phyloP scores from a whole-genome alignment of 1,284 basidiomycete species.

The Apiotrichum montevideense region DNA sequence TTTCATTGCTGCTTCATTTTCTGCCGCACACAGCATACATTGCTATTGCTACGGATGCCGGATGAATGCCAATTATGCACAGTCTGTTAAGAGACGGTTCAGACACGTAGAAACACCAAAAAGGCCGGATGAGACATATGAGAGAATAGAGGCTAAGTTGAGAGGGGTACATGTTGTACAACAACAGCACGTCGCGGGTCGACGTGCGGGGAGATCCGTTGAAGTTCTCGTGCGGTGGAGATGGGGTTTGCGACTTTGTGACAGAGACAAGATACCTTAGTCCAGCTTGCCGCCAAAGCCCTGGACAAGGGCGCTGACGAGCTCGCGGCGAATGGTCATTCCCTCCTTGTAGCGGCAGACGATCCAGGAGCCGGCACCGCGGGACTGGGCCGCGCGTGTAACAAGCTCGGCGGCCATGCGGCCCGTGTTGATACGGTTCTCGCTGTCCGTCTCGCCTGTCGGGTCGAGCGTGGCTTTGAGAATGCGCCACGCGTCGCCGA shows the following conservation, averaged over 20 bases:
- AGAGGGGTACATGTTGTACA: constrained; percentile 2
- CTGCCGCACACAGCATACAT: too few relatives aligned
- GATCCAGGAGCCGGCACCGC: constrained; percentile 36
- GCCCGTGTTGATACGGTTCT: constrained; percentile 46
- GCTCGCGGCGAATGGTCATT: constrained; percentile 37
- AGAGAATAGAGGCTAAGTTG: too few relatives aligned
- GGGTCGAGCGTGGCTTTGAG: constrained; percentile 41
- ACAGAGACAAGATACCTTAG: constrained; percentile 1
- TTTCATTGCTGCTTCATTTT: too few relatives aligned
- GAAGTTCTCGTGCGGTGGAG: background rate
- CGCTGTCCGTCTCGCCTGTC: constrained; percentile 37
- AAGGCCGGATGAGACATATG: too few relatives aligned
- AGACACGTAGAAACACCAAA: too few relatives aligned
- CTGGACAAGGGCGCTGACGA: constrained; percentile 38
- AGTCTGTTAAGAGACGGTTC: too few relatives aligned
- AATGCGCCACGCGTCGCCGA: constrained; percentile 44
- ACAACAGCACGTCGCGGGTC: background rate
- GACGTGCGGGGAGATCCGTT: background rate
- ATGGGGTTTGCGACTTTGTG: background rate
- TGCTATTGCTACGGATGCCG: too few relatives aligned
- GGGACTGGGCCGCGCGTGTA: constrained; percentile 33
- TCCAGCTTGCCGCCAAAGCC: constrained; percentile 44
- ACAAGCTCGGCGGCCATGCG: constrained; percentile 47
- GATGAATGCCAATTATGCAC: too few relatives aligned
- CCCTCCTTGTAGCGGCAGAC: constrained; percentile 42